Percentiles rank a stretch among this genome's conserved stretches.
Evolutionary conservation across 2,329 filamentous ascomycete genomes (phyloP).

Genomic region (Fusarium secorum): DNA sequence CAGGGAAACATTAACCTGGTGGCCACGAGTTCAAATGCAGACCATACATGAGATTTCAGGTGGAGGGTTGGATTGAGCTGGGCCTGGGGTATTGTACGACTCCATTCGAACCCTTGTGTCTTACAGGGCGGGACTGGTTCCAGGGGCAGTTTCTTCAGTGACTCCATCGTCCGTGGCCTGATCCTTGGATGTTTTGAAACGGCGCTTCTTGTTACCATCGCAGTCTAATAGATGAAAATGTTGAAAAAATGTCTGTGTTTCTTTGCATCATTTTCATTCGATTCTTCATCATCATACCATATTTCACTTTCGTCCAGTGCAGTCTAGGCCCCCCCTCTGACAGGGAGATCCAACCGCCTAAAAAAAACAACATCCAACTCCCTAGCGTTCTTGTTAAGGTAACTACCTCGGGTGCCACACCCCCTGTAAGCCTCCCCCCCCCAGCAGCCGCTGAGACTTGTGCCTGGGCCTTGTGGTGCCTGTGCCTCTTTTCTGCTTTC

Average conservation of each 20-base stretch:
- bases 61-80: background rate
- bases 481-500: constrained; percentile 14
- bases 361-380: background rate
- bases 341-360: background rate
- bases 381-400: background rate
- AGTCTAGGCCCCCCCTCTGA: background rate
- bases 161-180: background rate
- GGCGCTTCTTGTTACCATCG: background rate
- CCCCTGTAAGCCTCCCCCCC: constrained; percentile 14
- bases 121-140: background rate
- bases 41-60: background rate
- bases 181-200: constrained; percentile 25
- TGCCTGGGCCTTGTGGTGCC: constrained; percentile 6
- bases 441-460: constrained; percentile 17
- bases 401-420: background rate
- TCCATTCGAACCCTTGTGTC: background rate
- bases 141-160: background rate
- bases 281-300: background rate
- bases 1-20: background rate
- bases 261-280: background rate
- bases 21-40: background rate
- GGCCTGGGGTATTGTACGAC: background rate
- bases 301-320: background rate
- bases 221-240: background rate
- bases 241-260: background rate